These are phyloP conservation scores for Leccinum broughii DNA, from an alignment of 768 basidiomycete species.

Conservation along the genomic window DNA sequence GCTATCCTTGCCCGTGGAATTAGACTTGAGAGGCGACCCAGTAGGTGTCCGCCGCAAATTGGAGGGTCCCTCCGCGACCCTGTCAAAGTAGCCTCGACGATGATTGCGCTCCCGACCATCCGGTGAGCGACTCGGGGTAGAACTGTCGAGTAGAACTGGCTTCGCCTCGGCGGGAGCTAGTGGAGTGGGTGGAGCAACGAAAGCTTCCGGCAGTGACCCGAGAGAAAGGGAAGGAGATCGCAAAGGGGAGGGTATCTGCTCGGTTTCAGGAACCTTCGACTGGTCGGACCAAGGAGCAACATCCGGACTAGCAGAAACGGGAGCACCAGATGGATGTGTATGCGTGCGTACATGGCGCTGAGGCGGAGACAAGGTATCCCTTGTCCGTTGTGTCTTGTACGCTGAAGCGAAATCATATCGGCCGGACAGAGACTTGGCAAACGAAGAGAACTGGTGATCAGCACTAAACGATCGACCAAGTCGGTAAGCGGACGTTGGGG, in stretches of 20 bases:
- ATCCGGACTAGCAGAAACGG: constrained; percentile 35
- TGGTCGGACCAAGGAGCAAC: constrained; percentile 42
- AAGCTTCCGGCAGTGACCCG: constrained; percentile 19
- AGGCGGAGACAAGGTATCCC: constrained; percentile 3
- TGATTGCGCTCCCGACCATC: constrained; percentile 46
- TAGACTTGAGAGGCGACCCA: constrained; percentile 41
- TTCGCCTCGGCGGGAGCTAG: constrained; percentile 15
- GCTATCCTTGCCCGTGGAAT: constrained; percentile 22
- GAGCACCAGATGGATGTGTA: constrained; percentile 48
- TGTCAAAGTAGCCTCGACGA: constrained; percentile 57
- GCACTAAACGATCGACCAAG: constrained; percentile 31
- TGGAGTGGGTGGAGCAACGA: constrained; percentile 10
- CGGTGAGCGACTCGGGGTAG: constrained; percentile 9
- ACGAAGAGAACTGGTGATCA: constrained; percentile 21
- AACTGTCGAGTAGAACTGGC: constrained; percentile 6
- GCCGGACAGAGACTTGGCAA: constrained; percentile 44
- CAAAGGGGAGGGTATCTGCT: constrained; percentile 2
- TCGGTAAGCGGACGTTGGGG: constrained; percentile 13
- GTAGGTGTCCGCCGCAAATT: constrained; percentile 48
- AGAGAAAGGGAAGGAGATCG: constrained; percentile 21
- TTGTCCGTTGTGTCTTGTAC: constrained; percentile 40
- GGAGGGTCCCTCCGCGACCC: constrained; percentile 31
- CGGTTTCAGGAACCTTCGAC: constrained; percentile 1
- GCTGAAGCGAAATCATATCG: constrained; percentile 62
- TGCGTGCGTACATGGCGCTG: constrained; percentile 40